Evolutionary conservation across 2,329 filamentous ascomycete species (phyloP).

Genomic region (Colletotrichum tofieldiae): DNA sequence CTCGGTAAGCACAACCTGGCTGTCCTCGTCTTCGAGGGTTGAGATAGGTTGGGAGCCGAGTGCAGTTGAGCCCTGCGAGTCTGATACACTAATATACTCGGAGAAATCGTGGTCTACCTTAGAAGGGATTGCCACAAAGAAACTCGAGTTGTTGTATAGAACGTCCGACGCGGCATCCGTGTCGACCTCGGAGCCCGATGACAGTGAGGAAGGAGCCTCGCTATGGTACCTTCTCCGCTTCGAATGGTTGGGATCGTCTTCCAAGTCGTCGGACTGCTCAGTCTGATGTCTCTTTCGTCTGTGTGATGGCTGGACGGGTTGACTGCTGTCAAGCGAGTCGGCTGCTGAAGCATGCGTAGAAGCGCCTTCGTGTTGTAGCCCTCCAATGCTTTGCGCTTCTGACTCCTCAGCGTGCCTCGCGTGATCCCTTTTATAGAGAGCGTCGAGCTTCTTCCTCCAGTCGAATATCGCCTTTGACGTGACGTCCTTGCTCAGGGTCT

Average conservation of each 20-base stretch:
- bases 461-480: slow-evolving; percentile 51
- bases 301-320: slow-evolving; percentile 26
- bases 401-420: neutral
- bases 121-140: slow-evolving; percentile 51
- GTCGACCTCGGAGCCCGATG: slow-evolving; percentile 31
- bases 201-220: slow-evolving; percentile 28
- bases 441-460: slow-evolving; percentile 49
- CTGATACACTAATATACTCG: slow-evolving; percentile 55
- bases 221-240: slow-evolving; percentile 31
- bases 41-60: slow-evolving; percentile 52
- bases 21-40: slow-evolving; percentile 55
- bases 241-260: slow-evolving; percentile 6
- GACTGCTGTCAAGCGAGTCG: slow-evolving; percentile 33
- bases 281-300: slow-evolving; percentile 27
- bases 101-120: slow-evolving; percentile 52
- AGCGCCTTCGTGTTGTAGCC: slow-evolving; percentile 4
- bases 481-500: slow-evolving; percentile 48
- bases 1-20: slow-evolving; percentile 50
- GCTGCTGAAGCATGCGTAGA: neutral
- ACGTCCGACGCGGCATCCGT: slow-evolving; percentile 41
- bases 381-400: neutral
- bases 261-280: neutral
- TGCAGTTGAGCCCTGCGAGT: slow-evolving; percentile 49
- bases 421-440: neutral
- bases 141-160: slow-evolving; percentile 11